Base-by-base conservation (phyloP, 345 rosid genomes). In the Excoecaria cochinchinensis region DNA sequence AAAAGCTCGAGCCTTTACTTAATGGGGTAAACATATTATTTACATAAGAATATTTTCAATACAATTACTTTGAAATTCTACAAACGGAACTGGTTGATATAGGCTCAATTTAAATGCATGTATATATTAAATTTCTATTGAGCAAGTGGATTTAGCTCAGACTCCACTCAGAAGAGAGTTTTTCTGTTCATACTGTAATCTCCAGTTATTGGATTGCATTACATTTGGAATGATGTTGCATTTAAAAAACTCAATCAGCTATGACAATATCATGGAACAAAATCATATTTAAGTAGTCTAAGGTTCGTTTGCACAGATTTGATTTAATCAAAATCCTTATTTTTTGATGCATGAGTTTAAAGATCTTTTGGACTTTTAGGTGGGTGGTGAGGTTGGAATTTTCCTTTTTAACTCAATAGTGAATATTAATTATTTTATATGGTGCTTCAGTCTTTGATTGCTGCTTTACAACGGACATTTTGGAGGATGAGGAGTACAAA, bases 391-490 rank as follows among this genome's bases (percentile, higher is more conserved):
- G 51, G 50, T 5, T 44, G 48, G 36, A 14, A 58, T 0, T 58
- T 65, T 42, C 8, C 6, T 65, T 24, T 65, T 42, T 65, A 65
- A 19, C 44, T 15, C 3, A 16, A 40, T 25, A 4, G 11, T 67
- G 55, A 31, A 12, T 12, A 21, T 13, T 11, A 24, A 22, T 42
- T 60, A 48, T 80, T 66, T 51, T 59, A 25, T 55, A 57, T 73
- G 50, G 73, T 57, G 81, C 19, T 80, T 19, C 75, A 90, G 93
- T 88, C 38, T 90, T 92, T 58, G 90, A 89, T 79, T 85, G 86
- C 83, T 92, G 97, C 90, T 87, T 89, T 83, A 76, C 81, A 3
- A 84, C 86, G 72, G 87, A 84, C 50, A 78, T 82, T 81, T 78
- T 80, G 74, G 90, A 85, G 69, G 90, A 82, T 1, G 86, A 89